Conservation (phyloP, 2,329 filamentous ascomycete genomes). For the Scedosporium apiospermum region DNA sequence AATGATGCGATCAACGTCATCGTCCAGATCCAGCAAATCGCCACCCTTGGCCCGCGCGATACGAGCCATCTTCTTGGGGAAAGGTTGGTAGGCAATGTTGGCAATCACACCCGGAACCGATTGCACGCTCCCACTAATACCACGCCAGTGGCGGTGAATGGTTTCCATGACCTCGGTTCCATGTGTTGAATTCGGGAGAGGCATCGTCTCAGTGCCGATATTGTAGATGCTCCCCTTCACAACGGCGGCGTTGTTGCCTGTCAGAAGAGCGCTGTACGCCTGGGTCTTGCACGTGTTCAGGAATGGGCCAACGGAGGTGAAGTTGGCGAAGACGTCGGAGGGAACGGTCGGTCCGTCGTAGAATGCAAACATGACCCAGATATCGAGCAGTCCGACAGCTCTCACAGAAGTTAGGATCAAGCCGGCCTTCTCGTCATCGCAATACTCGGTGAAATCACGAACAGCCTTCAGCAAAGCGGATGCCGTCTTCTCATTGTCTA, state of each 20-base stretch:
- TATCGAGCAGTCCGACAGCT: conserved; percentile 30
- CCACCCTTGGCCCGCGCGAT: conserved; percentile 21
- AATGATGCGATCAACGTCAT: conserved; percentile 27
- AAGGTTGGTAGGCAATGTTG: conserved; percentile 25
- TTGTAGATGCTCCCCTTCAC: conserved; percentile 24
- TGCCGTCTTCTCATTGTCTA: conserved; percentile 19
- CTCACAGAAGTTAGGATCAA: conserved; percentile 44
- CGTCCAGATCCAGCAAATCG: conserved; percentile 30
- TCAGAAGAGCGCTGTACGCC: conserved; percentile 10
- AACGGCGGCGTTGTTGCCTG: conserved; percentile 15
- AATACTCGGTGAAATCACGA: conserved; percentile 40
- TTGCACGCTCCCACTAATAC: conserved; percentile 14
- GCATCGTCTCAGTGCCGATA: conserved; percentile 26
- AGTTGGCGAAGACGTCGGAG: conserved; percentile 26
- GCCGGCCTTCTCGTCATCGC: conserved; percentile 48
- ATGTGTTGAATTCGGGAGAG: conserved; percentile 18
- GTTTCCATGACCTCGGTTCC: conserved; percentile 19
- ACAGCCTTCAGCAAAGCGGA: conserved; percentile 33
- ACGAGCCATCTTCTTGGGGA: conserved; percentile 24
- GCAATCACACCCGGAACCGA: conserved; percentile 1
- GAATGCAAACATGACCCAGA: conserved; percentile 53
- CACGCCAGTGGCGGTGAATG: conserved; percentile 22
- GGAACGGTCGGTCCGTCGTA: conserved; percentile 49
- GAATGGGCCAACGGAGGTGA: conserved; percentile 20
- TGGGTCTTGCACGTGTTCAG: conserved; percentile 16